phyloP scores from a whole-genome alignment of 108 stramenopile species.

The Pseudonitzschia multistriata region DNA sequence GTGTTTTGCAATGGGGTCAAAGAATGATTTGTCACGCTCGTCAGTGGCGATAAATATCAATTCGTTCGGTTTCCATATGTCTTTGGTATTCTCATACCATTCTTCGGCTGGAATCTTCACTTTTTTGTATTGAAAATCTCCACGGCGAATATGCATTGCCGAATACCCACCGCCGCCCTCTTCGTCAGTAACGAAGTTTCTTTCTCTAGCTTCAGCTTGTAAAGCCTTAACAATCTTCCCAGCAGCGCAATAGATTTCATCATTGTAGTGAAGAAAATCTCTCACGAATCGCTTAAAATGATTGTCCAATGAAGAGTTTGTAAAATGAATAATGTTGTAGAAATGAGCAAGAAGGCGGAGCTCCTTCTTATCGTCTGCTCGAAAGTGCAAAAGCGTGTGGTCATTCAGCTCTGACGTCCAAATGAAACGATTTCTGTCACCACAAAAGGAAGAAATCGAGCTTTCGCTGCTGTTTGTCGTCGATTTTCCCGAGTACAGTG shows the following conservation, averaged over 20 bases:
- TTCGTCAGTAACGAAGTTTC: constrained; percentile 51
- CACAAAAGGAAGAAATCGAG: constrained; percentile 30
- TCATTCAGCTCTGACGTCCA: constrained; percentile 42
- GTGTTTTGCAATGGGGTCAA: constrained; percentile 68
- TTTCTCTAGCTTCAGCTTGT: constrained; percentile 51
- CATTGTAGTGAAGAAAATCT: constrained; percentile 78
- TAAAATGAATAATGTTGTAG: constrained; percentile 74
- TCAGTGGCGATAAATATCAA: constrained; percentile 86
- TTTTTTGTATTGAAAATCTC: constrained; percentile 87
- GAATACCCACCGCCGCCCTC: constrained; percentile 70
- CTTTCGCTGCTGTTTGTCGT: constrained; percentile 13
- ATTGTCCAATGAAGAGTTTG: constrained; percentile 60
- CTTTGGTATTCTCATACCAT: constrained; percentile 77
- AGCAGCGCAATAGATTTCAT: constrained; percentile 83
- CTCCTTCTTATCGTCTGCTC: constrained; percentile 51
- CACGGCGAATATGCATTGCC: constrained; percentile 82
- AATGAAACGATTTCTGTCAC: constrained; percentile 7
- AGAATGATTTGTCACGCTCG: constrained; percentile 76
- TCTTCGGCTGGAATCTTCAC: constrained; percentile 69
- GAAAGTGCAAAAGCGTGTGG: constrained; percentile 63
- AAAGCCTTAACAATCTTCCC: constrained; percentile 75
- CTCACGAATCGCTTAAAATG: constrained; percentile 83
- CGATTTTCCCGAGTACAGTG: constrained; percentile 36
- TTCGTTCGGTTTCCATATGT: constrained; percentile 55
- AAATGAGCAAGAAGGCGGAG: constrained; percentile 81